phyloP scores from a whole-genome alignment of 2,329 filamentous ascomycete species.

The Thielaviopsis populi region DNA sequence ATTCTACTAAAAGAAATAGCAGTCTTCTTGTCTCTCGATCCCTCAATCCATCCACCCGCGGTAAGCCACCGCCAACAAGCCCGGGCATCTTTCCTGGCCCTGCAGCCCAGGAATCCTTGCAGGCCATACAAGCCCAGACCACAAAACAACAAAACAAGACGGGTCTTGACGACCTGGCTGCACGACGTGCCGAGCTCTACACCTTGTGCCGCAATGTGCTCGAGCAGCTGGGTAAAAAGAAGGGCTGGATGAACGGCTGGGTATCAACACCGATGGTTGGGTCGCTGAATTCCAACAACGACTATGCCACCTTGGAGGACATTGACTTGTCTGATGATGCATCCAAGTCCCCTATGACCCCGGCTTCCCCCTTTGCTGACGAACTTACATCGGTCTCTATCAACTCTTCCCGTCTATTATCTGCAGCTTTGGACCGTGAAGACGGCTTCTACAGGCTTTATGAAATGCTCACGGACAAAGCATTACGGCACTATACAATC shows the following conservation, averaged over 20 bases:
- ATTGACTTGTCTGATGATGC: constrained; percentile 37
- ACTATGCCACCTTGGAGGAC: constrained; percentile 39
- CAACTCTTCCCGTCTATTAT: constrained; percentile 41
- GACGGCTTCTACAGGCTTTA: constrained; percentile 53
- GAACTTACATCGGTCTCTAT: constrained; percentile 23
- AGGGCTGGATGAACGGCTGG: constrained; percentile 69
- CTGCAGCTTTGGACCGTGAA: constrained; percentile 43
- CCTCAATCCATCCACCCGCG: constrained; percentile 37
- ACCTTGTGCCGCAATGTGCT: constrained; percentile 66
- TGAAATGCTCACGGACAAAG: constrained; percentile 68
- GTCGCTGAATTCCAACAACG: constrained; percentile 27
- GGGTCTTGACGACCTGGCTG: constrained; percentile 69
- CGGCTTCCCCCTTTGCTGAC: constrained; percentile 4
- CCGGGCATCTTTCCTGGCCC: constrained; percentile 39
- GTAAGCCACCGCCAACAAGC: constrained; percentile 27
- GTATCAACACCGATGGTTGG: constrained; percentile 38
- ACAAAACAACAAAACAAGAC: constrained; percentile 36
- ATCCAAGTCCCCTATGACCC: constrained; percentile 18
- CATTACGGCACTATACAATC: constrained; percentile 67
- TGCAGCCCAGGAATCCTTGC: constrained; percentile 26
- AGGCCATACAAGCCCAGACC: constrained; percentile 26
- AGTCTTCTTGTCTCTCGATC: constrained; percentile 34
- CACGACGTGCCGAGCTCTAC: constrained; percentile 67
- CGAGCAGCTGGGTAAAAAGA: constrained; percentile 54
- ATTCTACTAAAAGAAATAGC: constrained; percentile 26